phyloP scores from a whole-genome alignment of 495 filamentous ascomycete species.

The Peziza echinospora region DNA sequence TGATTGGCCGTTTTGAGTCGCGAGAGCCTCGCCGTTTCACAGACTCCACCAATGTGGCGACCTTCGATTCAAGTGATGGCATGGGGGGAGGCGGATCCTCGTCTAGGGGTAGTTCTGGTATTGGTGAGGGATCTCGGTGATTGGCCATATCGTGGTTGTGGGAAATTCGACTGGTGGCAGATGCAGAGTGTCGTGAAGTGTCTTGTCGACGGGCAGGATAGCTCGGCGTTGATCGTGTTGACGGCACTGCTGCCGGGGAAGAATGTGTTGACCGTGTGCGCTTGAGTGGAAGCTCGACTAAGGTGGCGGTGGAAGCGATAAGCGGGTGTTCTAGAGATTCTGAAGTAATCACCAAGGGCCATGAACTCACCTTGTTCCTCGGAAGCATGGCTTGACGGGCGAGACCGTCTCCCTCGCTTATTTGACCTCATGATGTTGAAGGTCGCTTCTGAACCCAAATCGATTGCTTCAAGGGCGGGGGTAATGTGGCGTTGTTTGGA shows the following conservation, averaged over 20 bases:
- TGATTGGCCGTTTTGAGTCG: not conserved
- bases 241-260: slow-evolving; percentile 11
- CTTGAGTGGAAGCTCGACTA: slow-evolving; percentile 1
- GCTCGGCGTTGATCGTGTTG: slow-evolving; percentile 11
- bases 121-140: not conserved
- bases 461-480: too few species aligned
- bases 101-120: not conserved
- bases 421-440: slow-evolving; percentile 18
- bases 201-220: not conserved
- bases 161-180: not conserved
- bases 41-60: not conserved
- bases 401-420: slow-evolving; percentile 19
- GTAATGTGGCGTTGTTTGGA: too few species aligned
- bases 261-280: slow-evolving; percentile 4
- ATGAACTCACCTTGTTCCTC: slow-evolving; percentile 7
- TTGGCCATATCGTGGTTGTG: not conserved
- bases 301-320: slow-evolving; percentile 3
- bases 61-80: not conserved
- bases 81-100: not conserved
- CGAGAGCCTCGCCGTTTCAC: not conserved
- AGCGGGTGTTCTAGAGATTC: not conserved
- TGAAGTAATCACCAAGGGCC: slow-evolving; percentile 2
- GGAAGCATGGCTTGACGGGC: slow-evolving; percentile 16
- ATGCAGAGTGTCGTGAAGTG: not conserved
- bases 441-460: slow-evolving; percentile 10